Conservation (phyloP, 257 asterid genomes). For the Rubia yunnanensis region DNA sequence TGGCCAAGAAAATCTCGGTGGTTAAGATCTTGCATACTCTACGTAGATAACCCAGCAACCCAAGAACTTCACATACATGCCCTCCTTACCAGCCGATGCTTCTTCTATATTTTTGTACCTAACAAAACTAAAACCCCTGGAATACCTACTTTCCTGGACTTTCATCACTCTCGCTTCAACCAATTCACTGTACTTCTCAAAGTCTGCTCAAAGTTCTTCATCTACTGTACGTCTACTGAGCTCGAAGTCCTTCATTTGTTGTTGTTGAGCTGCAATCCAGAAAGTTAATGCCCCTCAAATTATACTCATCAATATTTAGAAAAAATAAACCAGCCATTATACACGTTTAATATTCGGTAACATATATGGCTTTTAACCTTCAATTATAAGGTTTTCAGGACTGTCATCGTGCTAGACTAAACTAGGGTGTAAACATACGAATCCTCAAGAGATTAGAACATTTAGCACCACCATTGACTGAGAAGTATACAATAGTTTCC, state of each 20-base stretch:
- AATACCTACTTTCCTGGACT: slow-evolving; percentile 67
- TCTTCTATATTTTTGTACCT: slow-evolving; percentile 53
- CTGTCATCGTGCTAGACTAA: background rate
- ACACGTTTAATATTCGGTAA: background rate
- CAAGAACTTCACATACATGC: slow-evolving; percentile 87
- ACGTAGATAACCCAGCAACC: slow-evolving; percentile 86
- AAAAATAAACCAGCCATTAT: background rate
- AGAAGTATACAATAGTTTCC: background rate
- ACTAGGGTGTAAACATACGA: background rate
- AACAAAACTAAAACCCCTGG: slow-evolving; percentile 90
- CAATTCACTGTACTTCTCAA: slow-evolving; percentile 68
- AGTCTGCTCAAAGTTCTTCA: slow-evolving; percentile 67
- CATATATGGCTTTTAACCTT: background rate
- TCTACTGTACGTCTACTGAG: slow-evolving; percentile 86
- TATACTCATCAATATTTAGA: background rate
- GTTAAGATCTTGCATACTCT: slow-evolving; percentile 49
- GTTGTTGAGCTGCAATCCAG: no score
- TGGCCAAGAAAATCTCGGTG: slow-evolving; percentile 37
- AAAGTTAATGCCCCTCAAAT: background rate
- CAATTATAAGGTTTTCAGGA: background rate
- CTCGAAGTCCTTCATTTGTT: no score
- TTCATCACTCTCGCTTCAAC: slow-evolving; percentile 73
- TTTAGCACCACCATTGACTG: background rate
- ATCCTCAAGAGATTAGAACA: background rate
- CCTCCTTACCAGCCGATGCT: slow-evolving; percentile 63